phyloP scores from a whole-genome alignment of 306 rosid genomes.

The Rosa rugosa region DNA sequence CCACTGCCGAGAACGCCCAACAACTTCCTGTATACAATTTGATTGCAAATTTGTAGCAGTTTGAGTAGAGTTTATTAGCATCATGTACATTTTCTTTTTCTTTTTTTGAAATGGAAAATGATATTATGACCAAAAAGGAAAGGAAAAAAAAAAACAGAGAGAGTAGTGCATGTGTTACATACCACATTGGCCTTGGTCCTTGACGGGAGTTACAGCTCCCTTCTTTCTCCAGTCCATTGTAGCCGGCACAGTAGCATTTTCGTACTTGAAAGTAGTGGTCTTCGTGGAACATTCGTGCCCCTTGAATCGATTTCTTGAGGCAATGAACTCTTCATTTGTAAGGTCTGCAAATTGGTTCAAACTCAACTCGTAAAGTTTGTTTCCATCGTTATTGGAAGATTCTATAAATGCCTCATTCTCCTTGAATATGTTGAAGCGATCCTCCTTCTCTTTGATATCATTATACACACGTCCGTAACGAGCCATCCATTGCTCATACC shows the following conservation, averaged over 20 bases:
- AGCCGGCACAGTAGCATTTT: conserved; percentile 27
- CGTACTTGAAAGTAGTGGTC: conserved; percentile 30
- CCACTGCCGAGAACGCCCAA: too few relatives aligned
- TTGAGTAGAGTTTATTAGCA: too few relatives aligned
- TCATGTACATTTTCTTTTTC: too few relatives aligned
- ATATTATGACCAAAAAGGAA: too few relatives aligned
- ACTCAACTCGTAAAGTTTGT: neutral
- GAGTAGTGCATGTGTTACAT: too few relatives aligned
- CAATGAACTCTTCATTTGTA: neutral
- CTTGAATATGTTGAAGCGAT: neutral
- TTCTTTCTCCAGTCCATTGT: conserved; percentile 36
- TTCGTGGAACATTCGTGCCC: conserved; percentile 31
- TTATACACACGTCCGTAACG: neutral
- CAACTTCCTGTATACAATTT: too few relatives aligned
- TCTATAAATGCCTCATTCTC: neutral
- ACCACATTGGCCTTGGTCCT: conserved; percentile 26
- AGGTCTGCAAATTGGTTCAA: neutral
- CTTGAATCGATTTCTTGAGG: conserved; percentile 41
- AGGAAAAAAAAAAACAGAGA: too few relatives aligned
- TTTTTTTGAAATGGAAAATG: too few relatives aligned
- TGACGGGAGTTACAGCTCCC: neutral
- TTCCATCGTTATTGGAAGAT: neutral
- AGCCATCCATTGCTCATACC: neutral
- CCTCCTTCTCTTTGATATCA: neutral
- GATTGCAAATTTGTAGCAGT: too few relatives aligned